Conservation (phyloP, 495 filamentous ascomycete species). For the Podospora conica region DNA sequence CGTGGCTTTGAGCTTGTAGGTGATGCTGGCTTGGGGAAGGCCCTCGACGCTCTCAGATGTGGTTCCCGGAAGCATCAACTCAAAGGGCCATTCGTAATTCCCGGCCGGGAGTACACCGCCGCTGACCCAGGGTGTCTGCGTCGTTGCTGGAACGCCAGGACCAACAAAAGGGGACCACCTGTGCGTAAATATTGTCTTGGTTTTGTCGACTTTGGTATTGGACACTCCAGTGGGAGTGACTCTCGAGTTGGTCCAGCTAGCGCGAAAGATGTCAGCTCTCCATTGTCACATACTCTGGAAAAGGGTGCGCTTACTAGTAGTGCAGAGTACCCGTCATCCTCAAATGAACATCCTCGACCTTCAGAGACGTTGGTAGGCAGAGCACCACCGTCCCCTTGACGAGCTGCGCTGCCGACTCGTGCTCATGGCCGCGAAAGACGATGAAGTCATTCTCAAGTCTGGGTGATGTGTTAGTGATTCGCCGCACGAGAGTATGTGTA, state of each 20-base stretch:
- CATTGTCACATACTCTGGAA: not conserved
- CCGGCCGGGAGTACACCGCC: slow-evolving; percentile 62
- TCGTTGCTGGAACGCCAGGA: slow-evolving; percentile 10
- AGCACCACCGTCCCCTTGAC: slow-evolving; percentile 70
- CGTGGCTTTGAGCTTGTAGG: slow-evolving; percentile 83
- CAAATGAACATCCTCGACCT: slow-evolving; percentile 65
- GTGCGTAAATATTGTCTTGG: slow-evolving; percentile 38
- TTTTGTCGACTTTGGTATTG: slow-evolving; percentile 42
- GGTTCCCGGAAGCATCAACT: slow-evolving; percentile 66
- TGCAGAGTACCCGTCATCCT: slow-evolving; percentile 65
- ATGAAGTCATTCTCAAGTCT: slow-evolving; percentile 77
- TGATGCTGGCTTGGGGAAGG: slow-evolving; percentile 68
- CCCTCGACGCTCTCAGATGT: slow-evolving; percentile 88
- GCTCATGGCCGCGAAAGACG: slow-evolving; percentile 66
- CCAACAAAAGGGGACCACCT: slow-evolving; percentile 46
- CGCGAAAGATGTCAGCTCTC: slow-evolving; percentile 11
- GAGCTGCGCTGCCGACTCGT: slow-evolving; percentile 69
- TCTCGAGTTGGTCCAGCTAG: slow-evolving; percentile 45
- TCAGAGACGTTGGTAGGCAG: slow-evolving; percentile 61
- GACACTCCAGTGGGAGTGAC: slow-evolving; percentile 45
- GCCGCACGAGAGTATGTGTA: not conserved
- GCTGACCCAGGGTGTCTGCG: slow-evolving; percentile 8
- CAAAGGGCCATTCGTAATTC: slow-evolving; percentile 89
- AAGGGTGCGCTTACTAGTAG: slow-evolving; percentile 49
- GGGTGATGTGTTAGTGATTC: slow-evolving; percentile 4